These are phyloP conservation scores for Allomyces javanicus DNA, from an alignment of 192 early-diverging fungal species.

Conservation along the genomic window DNA sequence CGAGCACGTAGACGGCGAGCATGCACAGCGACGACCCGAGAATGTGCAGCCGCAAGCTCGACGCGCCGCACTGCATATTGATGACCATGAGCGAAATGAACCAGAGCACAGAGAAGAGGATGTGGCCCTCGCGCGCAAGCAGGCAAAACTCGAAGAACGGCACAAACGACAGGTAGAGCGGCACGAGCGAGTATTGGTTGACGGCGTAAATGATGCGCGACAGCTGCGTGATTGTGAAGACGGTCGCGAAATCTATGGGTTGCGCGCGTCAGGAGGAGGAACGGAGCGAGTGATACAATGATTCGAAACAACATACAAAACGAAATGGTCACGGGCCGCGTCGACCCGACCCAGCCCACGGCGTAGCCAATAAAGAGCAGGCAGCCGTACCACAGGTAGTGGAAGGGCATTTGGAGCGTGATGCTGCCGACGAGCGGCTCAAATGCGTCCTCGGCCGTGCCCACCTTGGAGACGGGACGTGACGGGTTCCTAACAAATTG, in stretches of 20 bases:
- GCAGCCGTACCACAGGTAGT: slow-evolving; percentile 17
- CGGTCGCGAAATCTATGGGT: slow-evolving; percentile 11
- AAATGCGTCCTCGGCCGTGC: neutral
- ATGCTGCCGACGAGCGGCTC: neutral
- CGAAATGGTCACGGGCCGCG: neutral
- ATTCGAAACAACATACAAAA: neutral
- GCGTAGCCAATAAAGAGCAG: slow-evolving; percentile 14
- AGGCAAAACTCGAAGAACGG: slow-evolving; percentile 13
- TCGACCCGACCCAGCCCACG: neutral
- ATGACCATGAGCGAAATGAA: slow-evolving; percentile 20
- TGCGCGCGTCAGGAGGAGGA: too few species aligned
- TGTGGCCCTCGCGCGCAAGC: slow-evolving; percentile 16
- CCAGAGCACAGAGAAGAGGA: slow-evolving; percentile 16
- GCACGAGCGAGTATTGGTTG: slow-evolving; percentile 10
- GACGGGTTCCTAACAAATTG: neutral
- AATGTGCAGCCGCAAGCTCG: slow-evolving; percentile 9
- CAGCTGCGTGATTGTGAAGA: slow-evolving; percentile 4
- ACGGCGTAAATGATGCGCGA: slow-evolving; percentile 3
- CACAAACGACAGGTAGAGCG: slow-evolving; percentile 19
- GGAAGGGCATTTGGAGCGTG: slow-evolving; percentile 10
- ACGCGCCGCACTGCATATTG: slow-evolving; percentile 13
- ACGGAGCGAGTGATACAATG: too few species aligned
- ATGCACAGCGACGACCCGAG: slow-evolving; percentile 3
- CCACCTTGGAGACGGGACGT: neutral
- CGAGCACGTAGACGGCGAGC: neutral